Evolutionary conservation across 78 protist species (phyloP).

Genomic region (Dictyostelium brefeldianum): DNA sequence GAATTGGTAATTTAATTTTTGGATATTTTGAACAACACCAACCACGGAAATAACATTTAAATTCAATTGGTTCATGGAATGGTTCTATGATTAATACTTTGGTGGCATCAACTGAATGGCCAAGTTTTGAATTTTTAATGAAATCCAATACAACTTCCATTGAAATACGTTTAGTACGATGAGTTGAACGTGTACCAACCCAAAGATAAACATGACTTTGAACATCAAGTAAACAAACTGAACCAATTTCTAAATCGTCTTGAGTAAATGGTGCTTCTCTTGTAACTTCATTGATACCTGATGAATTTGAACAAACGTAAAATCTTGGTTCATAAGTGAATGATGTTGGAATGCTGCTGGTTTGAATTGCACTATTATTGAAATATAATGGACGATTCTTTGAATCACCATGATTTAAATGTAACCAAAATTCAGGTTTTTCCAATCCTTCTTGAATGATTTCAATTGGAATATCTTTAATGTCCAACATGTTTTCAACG

Average conservation of each 20-base stretch:
- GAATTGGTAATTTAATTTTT: conserved; percentile 53
- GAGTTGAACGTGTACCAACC: conserved; percentile 54
- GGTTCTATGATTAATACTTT: conserved; percentile 29
- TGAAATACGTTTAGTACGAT: conserved; percentile 38
- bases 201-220: conserved; percentile 56
- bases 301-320: conserved; percentile 50
- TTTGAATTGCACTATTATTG: not conserved
- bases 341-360: conserved; percentile 2
- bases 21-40: conserved; percentile 70
- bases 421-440: conserved; percentile 21
- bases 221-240: conserved; percentile 59
- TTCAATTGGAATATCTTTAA: not conserved
- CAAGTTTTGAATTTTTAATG: conserved; percentile 37
- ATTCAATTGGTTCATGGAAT: conserved; percentile 58
- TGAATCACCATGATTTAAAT: not conserved
- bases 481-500: not conserved
- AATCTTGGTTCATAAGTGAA: conserved; percentile 19
- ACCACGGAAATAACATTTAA: conserved; percentile 56
- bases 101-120: conserved; percentile 20
- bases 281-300: conserved; percentile 64
- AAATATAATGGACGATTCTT: not conserved
- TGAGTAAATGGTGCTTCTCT: conserved; percentile 65
- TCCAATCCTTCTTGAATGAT: conserved; percentile 30
- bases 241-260: conserved; percentile 68
- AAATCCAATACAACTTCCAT: conserved; percentile 59